Evolutionary conservation across 2,329 filamentous ascomycete genomes (phyloP).

Genomic region (Diaporthe australafricana): DNA sequence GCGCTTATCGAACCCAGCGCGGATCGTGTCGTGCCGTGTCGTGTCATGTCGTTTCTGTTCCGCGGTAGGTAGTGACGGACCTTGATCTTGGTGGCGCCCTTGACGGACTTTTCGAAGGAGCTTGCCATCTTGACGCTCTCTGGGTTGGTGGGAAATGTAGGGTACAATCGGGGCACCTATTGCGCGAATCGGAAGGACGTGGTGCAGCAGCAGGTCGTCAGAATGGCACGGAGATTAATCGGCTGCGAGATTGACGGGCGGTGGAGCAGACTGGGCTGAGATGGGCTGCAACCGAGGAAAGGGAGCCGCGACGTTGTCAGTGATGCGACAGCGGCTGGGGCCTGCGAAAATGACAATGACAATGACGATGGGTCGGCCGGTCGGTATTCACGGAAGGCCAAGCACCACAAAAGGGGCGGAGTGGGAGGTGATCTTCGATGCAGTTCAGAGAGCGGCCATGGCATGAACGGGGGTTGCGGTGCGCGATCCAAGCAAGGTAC

Average conservation of each 20-base stretch:
- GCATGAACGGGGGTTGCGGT: constrained; percentile 18
- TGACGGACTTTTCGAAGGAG: constrained; percentile 98
- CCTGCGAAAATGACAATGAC: constrained; percentile 23
- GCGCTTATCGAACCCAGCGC: neutral
- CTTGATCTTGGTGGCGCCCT: constrained; percentile 98
- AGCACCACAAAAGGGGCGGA: constrained; percentile 28
- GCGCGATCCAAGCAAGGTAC: constrained; percentile 21
- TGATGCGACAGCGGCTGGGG: constrained; percentile 23
- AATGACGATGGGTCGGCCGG: constrained; percentile 21
- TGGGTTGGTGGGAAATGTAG: neutral
- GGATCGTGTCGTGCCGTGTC: constrained; percentile 5
- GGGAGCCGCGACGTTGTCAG: constrained; percentile 7
- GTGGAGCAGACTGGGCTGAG: constrained; percentile 29
- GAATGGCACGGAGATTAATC: constrained; percentile 27
- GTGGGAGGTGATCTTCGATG: constrained; percentile 15
- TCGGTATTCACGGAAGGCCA: constrained; percentile 27
- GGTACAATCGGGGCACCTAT: neutral
- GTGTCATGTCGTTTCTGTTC: neutral
- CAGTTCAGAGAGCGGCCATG: constrained; percentile 36
- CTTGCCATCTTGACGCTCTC: constrained; percentile 71
- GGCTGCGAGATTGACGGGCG: constrained; percentile 20
- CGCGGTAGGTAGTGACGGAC: constrained; percentile 56
- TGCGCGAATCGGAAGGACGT: constrained; percentile 2
- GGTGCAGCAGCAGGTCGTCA: constrained; percentile 17
- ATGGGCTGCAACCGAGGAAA: constrained; percentile 18